phyloP scores from a whole-genome alignment of 78 protist genomes.

The Guillardia theta region DNA sequence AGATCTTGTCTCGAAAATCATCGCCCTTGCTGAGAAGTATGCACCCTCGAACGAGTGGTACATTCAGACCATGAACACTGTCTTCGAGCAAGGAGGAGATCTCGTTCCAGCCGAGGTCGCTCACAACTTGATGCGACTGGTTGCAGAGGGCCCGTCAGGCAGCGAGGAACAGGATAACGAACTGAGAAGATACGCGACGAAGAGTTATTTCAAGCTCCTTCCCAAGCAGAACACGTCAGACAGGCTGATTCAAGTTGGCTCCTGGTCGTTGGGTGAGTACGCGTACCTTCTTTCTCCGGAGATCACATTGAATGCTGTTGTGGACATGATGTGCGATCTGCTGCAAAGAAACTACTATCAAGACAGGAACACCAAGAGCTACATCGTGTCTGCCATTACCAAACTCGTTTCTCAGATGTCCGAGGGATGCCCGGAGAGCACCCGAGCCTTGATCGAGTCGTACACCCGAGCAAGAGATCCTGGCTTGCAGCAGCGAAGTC shows the following conservation, averaged over 20 bases:
- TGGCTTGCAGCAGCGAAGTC: neutral
- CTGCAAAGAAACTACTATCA: neutral
- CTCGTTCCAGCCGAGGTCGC: conserved; percentile 54
- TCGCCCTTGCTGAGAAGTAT: conserved; percentile 69
- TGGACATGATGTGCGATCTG: neutral
- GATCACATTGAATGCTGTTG: neutral
- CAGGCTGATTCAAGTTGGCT: conserved; percentile 18
- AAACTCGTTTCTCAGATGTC: no score
- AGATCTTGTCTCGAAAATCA: conserved; percentile 64
- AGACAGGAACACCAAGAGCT: neutral
- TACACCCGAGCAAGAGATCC: neutral
- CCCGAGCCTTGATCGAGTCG: no score
- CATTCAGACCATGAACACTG: conserved; percentile 69
- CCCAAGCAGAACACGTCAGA: conserved; percentile 14
- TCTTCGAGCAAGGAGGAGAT: conserved; percentile 71
- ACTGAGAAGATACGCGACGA: neutral
- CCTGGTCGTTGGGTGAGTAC: conserved; percentile 81
- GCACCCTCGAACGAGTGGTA: conserved; percentile 33
- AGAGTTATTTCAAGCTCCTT: neutral
- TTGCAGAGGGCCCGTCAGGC: conserved; percentile 71
- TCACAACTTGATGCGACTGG: conserved; percentile 67
- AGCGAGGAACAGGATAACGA: neutral
- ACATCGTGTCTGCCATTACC: conserved; percentile 48
- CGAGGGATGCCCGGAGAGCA: no score
- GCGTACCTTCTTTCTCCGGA: conserved; percentile 47